Percentiles rank a stretch among this genome's conserved stretches.
Conservation (phyloP, 164 flowering plant genomes). For the Vitis vinifera region ASM3070453v1 NC_081807.1:766501-767000, state of each 20-base stretch:
- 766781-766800: neutral
- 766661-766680: slow-evolving; percentile 75
- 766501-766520: slow-evolving; percentile 15
- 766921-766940: no score
- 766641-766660: slow-evolving; percentile 88
- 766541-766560: slow-evolving; percentile 68
- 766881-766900: no score
- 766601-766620: slow-evolving; percentile 81
- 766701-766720: slow-evolving; percentile 59
- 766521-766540: slow-evolving; percentile 59
- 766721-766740: neutral
- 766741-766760: neutral
- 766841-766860: no score
- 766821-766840: no score
- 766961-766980: no score
- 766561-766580: slow-evolving; percentile 71
- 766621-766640: slow-evolving; percentile 85
- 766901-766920: no score
- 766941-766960: no score
- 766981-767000: no score
- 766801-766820: no score
- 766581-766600: slow-evolving; percentile 66
- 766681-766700: slow-evolving; percentile 81
- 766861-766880: no score
- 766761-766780: neutral